Base-by-base conservation (phyloP, 2,329 filamentous ascomycete genomes). In the Aspergillus fructus region DNA sequence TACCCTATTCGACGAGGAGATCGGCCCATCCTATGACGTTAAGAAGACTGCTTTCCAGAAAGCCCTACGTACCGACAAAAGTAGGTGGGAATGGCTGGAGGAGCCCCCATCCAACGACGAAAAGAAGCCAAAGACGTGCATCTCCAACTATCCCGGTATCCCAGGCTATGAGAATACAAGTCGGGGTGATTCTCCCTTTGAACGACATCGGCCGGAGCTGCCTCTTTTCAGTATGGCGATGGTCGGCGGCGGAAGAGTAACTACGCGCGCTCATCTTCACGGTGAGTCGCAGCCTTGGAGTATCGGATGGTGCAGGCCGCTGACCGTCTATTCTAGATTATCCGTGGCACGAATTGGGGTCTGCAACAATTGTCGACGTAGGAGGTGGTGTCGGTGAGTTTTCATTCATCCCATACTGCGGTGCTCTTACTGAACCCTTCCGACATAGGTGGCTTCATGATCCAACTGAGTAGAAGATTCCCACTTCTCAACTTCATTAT, bases 41-140 rank as follows among this genome's bases (percentile, higher is more conserved):
- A 6, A 5, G 19, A 40, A 53, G 43, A 58, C 55, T 1, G 58
- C 58, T 2, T 60, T 24, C 19, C 59, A 61, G 24, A n/a, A 33
- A 3, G 42, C 56, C 3, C 17, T 61, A 3, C 23, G 19, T 1
- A 61, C 53, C 3, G 45, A 7, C 13, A 46, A 56, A 33, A 24
- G 45, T 2, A 53, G 56, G 3, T 59, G 56, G 59, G 49, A 56
- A 12, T 59, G 59, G 59, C 12, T 61, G 2, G 51, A 49, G 12
- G 56, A 61, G 33, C 7, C 24, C 7, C 24, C 24, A 2, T 24
- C 24, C 24, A 24, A 24, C 2, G 24, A 24, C 24, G 24, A 24
- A 24, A 1, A 24, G 24, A 24, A 5, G 6, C 24, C 6, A 8
- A 8, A 24, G 24, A 24, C 7, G 24, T 24, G 24, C 24, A 24